phyloP scores from a whole-genome alignment of 257 asterid genomes.

The Solanum sejunctum region DNA sequence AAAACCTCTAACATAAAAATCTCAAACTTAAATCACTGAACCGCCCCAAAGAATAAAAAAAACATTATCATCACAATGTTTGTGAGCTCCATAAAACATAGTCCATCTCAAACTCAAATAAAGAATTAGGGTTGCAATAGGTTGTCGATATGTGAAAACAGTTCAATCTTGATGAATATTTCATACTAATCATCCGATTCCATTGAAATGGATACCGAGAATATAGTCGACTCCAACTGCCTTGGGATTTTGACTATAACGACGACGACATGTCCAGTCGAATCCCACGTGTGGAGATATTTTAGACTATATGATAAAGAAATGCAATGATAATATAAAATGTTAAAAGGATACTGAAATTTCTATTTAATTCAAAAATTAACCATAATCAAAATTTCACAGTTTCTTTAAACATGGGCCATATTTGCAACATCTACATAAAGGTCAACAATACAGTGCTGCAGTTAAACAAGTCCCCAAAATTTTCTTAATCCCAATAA shows the following conservation, averaged over 20 bases:
- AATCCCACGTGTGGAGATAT: too few relatives aligned
- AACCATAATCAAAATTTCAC: neutral
- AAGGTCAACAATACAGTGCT: conserved; percentile 18
- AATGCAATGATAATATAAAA: neutral
- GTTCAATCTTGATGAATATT: neutral
- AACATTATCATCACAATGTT: neutral
- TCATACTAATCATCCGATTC: neutral
- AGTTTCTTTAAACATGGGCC: neutral
- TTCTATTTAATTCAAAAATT: neutral
- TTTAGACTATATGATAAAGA: neutral
- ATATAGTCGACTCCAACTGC: neutral
- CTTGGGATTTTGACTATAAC: neutral
- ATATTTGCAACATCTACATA: conserved; percentile 41
- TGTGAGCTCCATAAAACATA: neutral
- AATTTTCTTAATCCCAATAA: neutral
- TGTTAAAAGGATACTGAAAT: neutral
- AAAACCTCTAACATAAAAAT: too few relatives aligned
- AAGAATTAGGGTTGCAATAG: neutral
- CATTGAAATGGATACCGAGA: neutral
- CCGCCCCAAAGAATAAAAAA: neutral
- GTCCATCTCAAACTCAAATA: neutral
- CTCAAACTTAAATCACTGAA: too few relatives aligned
- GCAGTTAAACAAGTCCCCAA: conserved; percentile 10
- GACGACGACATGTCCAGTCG: too few relatives aligned
- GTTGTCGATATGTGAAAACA: neutral